A percentile compares a stretch with the other conserved stretches of the same genome.
These are phyloP conservation scores for Lactifluus echinatus DNA, from an alignment of 768 basidiomycete species.

Conservation along the genomic window DNA sequence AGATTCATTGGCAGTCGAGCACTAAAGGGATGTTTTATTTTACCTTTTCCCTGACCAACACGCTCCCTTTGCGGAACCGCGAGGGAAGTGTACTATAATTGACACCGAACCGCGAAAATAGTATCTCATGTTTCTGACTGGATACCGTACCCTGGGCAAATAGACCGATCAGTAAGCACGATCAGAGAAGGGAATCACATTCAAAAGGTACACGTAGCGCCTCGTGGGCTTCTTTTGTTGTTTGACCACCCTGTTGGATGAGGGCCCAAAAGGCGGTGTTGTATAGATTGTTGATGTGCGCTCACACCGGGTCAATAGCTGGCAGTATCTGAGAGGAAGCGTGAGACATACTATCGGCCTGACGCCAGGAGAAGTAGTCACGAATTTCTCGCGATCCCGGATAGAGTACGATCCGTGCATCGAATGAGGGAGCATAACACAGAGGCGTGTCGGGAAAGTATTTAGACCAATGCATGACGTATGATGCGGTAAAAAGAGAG, in stretches of 20 bases:
- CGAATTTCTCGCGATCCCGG: slow-evolving; percentile 61
- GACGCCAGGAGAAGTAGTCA: slow-evolving; percentile 95
- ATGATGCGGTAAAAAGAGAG: slow-evolving; percentile 85
- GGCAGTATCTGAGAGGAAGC: not conserved
- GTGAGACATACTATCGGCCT: slow-evolving; percentile 77
- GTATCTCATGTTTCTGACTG: slow-evolving; percentile 83
- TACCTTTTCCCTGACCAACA: slow-evolving; percentile 63
- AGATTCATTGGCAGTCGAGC: not conserved
- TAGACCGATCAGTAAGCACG: not conserved
- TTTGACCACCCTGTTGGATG: slow-evolving; percentile 72
- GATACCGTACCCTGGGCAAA: slow-evolving; percentile 72
- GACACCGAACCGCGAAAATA: slow-evolving; percentile 71
- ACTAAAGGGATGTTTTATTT: not conserved
- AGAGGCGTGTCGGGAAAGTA: slow-evolving; percentile 71
- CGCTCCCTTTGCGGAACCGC: slow-evolving; percentile 78
- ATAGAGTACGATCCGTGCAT: slow-evolving; percentile 81
- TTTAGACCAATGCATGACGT: slow-evolving; percentile 75
- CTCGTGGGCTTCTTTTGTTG: slow-evolving; percentile 72
- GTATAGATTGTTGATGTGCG: slow-evolving; percentile 96
- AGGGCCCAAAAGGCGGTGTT: slow-evolving; percentile 96
- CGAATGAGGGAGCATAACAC: slow-evolving; percentile 84
- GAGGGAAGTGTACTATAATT: slow-evolving; percentile 78
- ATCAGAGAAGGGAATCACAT: not conserved
- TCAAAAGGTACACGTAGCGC: slow-evolving; percentile 51
- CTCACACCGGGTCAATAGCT: slow-evolving; percentile 33